A percentile compares a stretch with the other conserved stretches of the same genome.
Conservation (phyloP, 1,139 yeast species). For the Taphrina flavorubra region DNA sequence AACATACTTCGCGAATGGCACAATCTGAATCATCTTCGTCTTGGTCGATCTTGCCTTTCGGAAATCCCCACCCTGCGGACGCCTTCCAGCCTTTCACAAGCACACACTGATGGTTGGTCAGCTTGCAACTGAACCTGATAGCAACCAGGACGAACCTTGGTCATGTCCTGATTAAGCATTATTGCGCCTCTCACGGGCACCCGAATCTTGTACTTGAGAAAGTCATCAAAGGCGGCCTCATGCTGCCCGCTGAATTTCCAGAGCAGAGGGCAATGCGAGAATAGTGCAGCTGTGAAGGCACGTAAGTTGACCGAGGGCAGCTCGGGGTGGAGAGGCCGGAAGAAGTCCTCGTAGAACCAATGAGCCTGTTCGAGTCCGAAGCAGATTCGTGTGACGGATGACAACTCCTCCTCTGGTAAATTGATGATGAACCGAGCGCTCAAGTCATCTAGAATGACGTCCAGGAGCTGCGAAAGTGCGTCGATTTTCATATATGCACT, state of each 20-base stretch:
- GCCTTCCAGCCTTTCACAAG: slow-evolving; percentile 87
- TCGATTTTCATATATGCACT: slow-evolving; percentile 26
- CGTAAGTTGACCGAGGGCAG: slow-evolving; percentile 82
- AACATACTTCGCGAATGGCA: slow-evolving; percentile 78
- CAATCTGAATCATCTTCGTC: slow-evolving; percentile 90
- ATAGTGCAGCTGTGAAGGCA: slow-evolving; percentile 72
- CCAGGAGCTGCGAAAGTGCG: slow-evolving; percentile 36
- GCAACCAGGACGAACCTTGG: slow-evolving; percentile 58
- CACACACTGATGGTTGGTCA: slow-evolving; percentile 50
- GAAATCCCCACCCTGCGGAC: slow-evolving; percentile 87
- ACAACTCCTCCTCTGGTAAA: slow-evolving; percentile 87
- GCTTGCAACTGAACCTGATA: neutral
- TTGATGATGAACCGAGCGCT: slow-evolving; percentile 88
- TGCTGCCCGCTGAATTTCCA: slow-evolving; percentile 83
- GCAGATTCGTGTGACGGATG: slow-evolving; percentile 82
- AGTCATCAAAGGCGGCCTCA: slow-evolving; percentile 71
- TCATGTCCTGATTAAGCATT: slow-evolving; percentile 71
- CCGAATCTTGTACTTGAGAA: slow-evolving; percentile 82
- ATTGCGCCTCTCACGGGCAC: slow-evolving; percentile 98
- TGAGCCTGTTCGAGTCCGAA: slow-evolving; percentile 98
- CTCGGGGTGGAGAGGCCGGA: slow-evolving; percentile 72
- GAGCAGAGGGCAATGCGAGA: slow-evolving; percentile 79
- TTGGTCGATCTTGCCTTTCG: slow-evolving; percentile 94
- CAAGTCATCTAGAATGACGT: slow-evolving; percentile 60
- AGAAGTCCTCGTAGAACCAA: slow-evolving; percentile 93